Base-by-base conservation (phyloP, 2,329 filamentous ascomycete genomes). In the Paramyrothecium roridum region DNA sequence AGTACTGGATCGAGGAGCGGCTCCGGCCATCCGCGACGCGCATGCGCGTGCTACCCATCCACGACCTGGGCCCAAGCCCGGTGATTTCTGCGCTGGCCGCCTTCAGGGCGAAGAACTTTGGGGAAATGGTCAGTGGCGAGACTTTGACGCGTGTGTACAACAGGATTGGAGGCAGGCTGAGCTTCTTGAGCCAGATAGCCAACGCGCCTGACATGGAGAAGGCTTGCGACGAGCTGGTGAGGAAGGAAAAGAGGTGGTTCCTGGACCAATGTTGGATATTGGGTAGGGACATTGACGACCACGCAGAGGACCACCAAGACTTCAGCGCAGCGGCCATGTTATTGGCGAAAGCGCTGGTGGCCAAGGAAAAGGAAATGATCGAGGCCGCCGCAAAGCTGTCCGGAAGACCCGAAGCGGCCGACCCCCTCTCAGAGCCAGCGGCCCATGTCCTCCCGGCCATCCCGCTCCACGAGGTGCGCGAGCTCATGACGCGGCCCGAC, bases 221-320 rank as follows among this genome's bases (percentile, higher is more conserved):
- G 21, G 77, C 76, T 12, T 80, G 79, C 64, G 69, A 83, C 17
- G 67, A 77, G 52, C 87, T 88, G 62, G 80, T 79, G 61, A 72
- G 80, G 20, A 76, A 78, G 53, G 85, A 88, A 65, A 86, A 85
- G 69, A 84, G 81, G 6, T 88, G 85, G 84, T 84, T 88, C 59
- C 72, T 88, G 7, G 87, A 86, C 70, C 82, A 85, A 66, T 87
- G 84, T 72, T 86, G 84, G 76, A 85, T 88, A 54, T 76, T 88
- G 2, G 85, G 85, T 12, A 73, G 71, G 52, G 83, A 85, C 56
- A 86, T 88, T 81, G 84, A 87, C 63, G 83, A 86, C 68, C 84
- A 86, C 59, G 84, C 85, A 52, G 86, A 86, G 80, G 82, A 86
- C 61, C 82, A 86, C 67, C 84, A 84, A 59, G 83, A 83, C 57